Base-by-base conservation (phyloP, 495 filamentous ascomycete species). In the Xylaria venustula region DNA sequence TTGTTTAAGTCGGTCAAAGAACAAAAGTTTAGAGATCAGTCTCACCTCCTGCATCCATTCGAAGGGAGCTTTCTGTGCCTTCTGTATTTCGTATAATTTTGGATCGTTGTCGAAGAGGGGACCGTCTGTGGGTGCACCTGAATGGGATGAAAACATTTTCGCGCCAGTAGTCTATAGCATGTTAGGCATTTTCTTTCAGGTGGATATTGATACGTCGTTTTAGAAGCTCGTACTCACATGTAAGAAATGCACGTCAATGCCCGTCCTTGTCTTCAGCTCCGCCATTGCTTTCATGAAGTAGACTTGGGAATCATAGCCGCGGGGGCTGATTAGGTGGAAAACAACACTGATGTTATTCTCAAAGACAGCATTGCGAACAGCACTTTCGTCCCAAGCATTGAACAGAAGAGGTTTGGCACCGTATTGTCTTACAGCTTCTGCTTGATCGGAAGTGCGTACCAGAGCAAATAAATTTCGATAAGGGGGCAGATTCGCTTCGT, bases 321-420 rank as follows among this genome's bases (percentile, higher is more conserved):
- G 9, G 0, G 74, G 66, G 60, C 77, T 74, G 54, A 79, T 71
- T 7, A 82, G 58, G 53, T 68, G 78, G 36, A 70, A 78, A 36
- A 83, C 70, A 42, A 82, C 65, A 44, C 66, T 74, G 54, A 83
- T 81, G 3, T 74, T 41, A n/a, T 75, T 64, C 14, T 71, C 69
- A 19, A 81, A 26, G 15, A 83, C 73, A 6, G 64, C 60, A 1
- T 58, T 26, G 8, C 42, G 65, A 1, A 77, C 62, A 15, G 66
- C 64, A 0, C 58, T 56, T 26, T 71, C 58, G 44, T 78, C 59
- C 9, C 68, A 64, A 0, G 75, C 40, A 51, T 80, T 65, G 47
- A 77, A 64, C 2, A 44, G 25, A 0, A 82, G 54, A 0, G 79
- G 73, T 34, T 75, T 64, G 12, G 79, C 80, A n/a, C 73, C 76